Conservation (phyloP, 305 asterid genomes). For the Solanum aculeatissimum region DNA sequence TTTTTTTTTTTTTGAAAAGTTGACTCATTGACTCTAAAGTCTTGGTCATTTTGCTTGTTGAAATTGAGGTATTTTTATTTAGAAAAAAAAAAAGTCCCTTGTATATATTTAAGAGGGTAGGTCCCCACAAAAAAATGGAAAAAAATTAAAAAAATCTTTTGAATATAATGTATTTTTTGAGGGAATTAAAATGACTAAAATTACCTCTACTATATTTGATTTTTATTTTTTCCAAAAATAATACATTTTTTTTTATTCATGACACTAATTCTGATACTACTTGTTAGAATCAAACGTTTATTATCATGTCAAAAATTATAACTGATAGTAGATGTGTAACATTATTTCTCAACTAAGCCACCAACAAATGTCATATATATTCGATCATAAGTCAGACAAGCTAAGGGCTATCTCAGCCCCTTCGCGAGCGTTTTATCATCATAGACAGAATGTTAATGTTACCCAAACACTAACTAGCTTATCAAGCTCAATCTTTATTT, state of each 20-base stretch:
- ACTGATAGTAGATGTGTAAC: neutral
- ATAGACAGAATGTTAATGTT: neutral
- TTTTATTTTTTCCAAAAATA: neutral
- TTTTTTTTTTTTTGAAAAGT: neutral
- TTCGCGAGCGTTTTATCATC: neutral
- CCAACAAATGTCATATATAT: neutral
- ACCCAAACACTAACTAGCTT: neutral
- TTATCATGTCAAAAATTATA: neutral
- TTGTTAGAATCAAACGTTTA: neutral
- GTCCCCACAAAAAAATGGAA: neutral
- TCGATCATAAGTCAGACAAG: neutral
- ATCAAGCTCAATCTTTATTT: neutral
- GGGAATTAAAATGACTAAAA: too few species aligned
- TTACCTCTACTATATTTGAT: neutral
- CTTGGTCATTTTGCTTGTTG: neutral
- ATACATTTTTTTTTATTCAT: neutral
- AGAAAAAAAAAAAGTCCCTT: too few species aligned
- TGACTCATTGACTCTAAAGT: neutral
- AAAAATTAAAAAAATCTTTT: neutral
- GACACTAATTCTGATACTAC: too few species aligned
- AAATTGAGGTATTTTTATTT: neutral
- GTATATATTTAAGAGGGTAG: neutral
- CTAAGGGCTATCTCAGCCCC: neutral
- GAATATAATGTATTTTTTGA: neutral
- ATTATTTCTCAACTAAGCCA: neutral